phyloP scores from a whole-genome alignment of 2,329 filamentous ascomycete species.

The Ophiostoma piceae region DNA sequence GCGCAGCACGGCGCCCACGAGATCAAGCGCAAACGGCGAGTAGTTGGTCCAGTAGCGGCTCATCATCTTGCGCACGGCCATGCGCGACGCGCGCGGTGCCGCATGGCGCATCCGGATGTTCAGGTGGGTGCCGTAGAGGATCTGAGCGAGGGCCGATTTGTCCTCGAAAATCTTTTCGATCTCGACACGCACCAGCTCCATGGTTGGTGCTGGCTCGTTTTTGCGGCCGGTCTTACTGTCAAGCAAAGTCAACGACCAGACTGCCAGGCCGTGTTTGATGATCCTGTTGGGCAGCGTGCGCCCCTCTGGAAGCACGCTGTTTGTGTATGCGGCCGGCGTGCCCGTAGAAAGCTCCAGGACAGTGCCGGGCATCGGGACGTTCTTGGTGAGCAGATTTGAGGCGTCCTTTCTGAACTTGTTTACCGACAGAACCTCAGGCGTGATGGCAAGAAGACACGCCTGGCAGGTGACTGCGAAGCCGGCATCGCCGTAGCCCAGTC shows the following conservation, averaged over 20 bases:
- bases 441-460: constrained; percentile 46
- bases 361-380: constrained; percentile 62
- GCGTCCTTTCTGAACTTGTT: constrained; percentile 57
- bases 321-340: constrained; percentile 42
- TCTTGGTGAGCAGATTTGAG: constrained; percentile 41
- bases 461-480: constrained; percentile 48
- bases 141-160: constrained; percentile 36
- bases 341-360: constrained; percentile 53
- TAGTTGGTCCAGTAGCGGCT: constrained; percentile 63
- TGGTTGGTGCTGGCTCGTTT: constrained; percentile 35
- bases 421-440: constrained; percentile 55
- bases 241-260: constrained; percentile 35
- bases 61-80: constrained; percentile 62
- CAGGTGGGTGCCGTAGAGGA: constrained; percentile 32
- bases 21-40: constrained; percentile 60
- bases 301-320: constrained; percentile 28
- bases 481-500: constrained; percentile 57
- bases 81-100: constrained; percentile 31
- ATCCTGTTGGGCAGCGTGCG: constrained; percentile 51
- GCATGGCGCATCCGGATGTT: neutral
- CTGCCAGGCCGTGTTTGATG: neutral
- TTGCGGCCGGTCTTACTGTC: constrained; percentile 16
- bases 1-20: constrained; percentile 59
- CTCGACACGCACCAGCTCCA: constrained; percentile 47
- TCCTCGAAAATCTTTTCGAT: constrained; percentile 46